Evolutionary conservation across 345 rosid genomes (phyloP), one percentile per base, ranked within the genome.

Genomic region (Alliaria petiolata): DNA sequence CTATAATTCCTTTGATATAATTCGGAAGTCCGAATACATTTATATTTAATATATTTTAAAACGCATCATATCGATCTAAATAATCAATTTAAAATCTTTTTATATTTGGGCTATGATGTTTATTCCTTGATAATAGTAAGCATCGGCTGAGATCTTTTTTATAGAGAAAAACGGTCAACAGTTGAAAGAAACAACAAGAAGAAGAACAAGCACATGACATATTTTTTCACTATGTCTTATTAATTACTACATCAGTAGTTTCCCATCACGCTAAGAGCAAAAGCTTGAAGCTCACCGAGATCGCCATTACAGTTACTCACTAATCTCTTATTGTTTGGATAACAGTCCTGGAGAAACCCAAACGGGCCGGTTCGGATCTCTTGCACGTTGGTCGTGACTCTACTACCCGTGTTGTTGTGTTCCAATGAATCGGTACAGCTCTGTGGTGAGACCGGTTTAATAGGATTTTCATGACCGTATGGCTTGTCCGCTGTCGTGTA

Each of bases 201-300:
- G n/a, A n/a, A 42, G 45, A 42, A 14, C 16, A 42, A 14, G 17
- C 8, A 14, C 8, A 42, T 42, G 45, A 42, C 17, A 42, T 5
- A 14, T 13, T 1, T 14, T 42, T 14, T 42, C 7, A 42, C 15
- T 39, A n/a, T n/a, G 6, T 39, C n/a, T 12, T 3, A 39, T 39
- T 13, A 6, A 42, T 42, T 14, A 6, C 0, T 14, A 42, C 17
- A 5, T 42, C 45, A 14, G 17, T 62, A 83, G 76, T 81, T 81
- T 78, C 80, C 81, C 89, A 81, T 86, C 89, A 88, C 86, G 65
- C 84, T n/a, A n/a, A 81, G 78, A 15, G 89, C 91, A 67, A 88
- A 82, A 40, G 85, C 88, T 76, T 88, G 91, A 75, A 88, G 91
- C 81, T 88, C 95, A 44, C 89, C 78, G 75, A 82, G 52, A 54